phyloP scores from a whole-genome alignment of 176 grass and related monocot species.

The Juncus effusus region DNA sequence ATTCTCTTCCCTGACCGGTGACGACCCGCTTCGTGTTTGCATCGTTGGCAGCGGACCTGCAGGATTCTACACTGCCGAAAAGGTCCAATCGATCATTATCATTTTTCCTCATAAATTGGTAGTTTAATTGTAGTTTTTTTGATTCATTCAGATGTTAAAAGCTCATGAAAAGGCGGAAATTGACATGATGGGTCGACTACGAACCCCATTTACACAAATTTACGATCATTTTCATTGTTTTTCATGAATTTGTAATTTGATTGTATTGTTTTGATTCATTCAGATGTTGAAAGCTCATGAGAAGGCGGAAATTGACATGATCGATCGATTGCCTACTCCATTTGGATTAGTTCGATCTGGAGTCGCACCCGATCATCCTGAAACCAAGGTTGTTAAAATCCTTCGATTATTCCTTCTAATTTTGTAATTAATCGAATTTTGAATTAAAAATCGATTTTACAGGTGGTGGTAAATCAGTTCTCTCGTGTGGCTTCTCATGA shows the following conservation, averaged over 20 bases:
- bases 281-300: slow-evolving; percentile 78
- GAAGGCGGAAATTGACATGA: slow-evolving; percentile 59
- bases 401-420: neutral
- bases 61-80: slow-evolving; percentile 93
- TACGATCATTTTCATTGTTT: neutral
- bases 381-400: slow-evolving; percentile 58
- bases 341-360: slow-evolving; percentile 86
- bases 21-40: slow-evolving; percentile 62
- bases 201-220: slow-evolving; percentile 46
- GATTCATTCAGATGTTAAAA: slow-evolving; percentile 47
- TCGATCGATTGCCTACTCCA: slow-evolving; percentile 71
- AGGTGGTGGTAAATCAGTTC: slow-evolving; percentile 98
- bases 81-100: slow-evolving; percentile 28
- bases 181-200: slow-evolving; percentile 76
- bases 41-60: slow-evolving; percentile 81
- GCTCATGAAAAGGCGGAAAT: slow-evolving; percentile 50
- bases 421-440: slow-evolving; percentile 4
- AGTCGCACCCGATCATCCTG: slow-evolving; percentile 91
- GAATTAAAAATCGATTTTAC: slow-evolving; percentile 38
- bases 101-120: neutral
- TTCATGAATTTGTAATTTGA: neutral
- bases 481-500: slow-evolving; percentile 73
- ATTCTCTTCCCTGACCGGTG: slow-evolving; percentile 31
- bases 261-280: slow-evolving; percentile 10
- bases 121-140: neutral